These are phyloP conservation scores for Rubroboletus pulcherrimus DNA, from an alignment of 768 basidiomycete genomes.

Conservation along the genomic window DNA sequence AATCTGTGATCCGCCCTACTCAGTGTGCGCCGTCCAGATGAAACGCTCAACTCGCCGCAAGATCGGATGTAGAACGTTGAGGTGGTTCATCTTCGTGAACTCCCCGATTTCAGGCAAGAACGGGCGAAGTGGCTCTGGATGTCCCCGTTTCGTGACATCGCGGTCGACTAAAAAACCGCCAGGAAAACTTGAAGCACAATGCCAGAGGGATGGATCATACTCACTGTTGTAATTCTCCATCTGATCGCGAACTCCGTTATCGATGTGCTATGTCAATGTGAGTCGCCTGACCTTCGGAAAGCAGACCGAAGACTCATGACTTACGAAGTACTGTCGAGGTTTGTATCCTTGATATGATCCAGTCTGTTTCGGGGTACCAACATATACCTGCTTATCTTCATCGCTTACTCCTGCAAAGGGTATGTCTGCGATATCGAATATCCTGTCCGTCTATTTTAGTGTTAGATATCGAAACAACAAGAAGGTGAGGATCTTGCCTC, in stretches of 20 bases:
- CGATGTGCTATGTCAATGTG: slow-evolving; percentile 45
- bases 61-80: slow-evolving; percentile 47
- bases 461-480: slow-evolving; percentile 24
- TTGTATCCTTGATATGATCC: slow-evolving; percentile 56
- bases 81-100: slow-evolving; percentile 50
- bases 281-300: background rate
- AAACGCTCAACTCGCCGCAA: slow-evolving; percentile 32
- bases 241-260: slow-evolving; percentile 59
- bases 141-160: slow-evolving; percentile 42
- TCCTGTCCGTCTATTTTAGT: slow-evolving; percentile 40
- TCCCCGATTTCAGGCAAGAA: slow-evolving; percentile 50
- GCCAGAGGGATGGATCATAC: slow-evolving; percentile 9
- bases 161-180: slow-evolving; percentile 41
- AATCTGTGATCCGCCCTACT: slow-evolving; percentile 30
- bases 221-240: slow-evolving; percentile 61
- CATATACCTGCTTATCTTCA: slow-evolving; percentile 42
- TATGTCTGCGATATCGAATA: slow-evolving; percentile 48
- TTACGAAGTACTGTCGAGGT: slow-evolving; percentile 46
- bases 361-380: slow-evolving; percentile 37
- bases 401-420: slow-evolving; percentile 40
- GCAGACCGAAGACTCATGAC: background rate
- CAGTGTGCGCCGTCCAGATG: background rate
- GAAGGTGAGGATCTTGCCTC: slow-evolving; percentile 22
- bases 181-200: background rate
- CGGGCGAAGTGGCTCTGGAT: slow-evolving; percentile 48